Base-by-base conservation (phyloP, 352 stramenopile species). In the Globisporangium irregulare region DNA sequence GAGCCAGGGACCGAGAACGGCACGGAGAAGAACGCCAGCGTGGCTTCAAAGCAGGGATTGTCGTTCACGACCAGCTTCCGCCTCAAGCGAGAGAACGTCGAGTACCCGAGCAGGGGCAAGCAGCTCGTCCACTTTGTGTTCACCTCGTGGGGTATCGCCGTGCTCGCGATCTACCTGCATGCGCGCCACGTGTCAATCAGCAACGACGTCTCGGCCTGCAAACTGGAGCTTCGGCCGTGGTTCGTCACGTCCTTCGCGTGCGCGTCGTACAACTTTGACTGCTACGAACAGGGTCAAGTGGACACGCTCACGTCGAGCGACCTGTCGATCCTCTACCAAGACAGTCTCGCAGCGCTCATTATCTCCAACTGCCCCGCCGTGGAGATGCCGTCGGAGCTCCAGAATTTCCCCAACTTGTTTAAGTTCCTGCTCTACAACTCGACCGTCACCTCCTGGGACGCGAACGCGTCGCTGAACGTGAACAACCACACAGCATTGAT, bases 371-470 rank as follows among this genome's bases (percentile, higher is more conserved):
- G 75, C 34, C 73, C 67, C 12, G 68, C 64, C 22, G 55, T 82
- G 10, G 62, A 57, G 8, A 72, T 82, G 67, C 75, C 75, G 0
- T 1, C 67, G 0, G 55, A 65, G 25, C 54, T 82, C 20, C 73
- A 75, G 38, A 60, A 63, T 24, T 82, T 82, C 43, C 69, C 68
- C 1, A 68, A 72, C 14, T 20, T 82, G 34, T 65, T 78, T 62
- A 76, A 76, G 50, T 63, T 82, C 34, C 58, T 78, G 54, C 18
- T 82, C 15, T 82, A 79, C 68, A 82, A 82, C 61, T 73, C 70
- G 32, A 80, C 64, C 4, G 71, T 82, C 48, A 62, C 67, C 2
- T 60, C 48, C 12, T 80, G 75, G 73, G 50, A 72, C 20, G 7
- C 32, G 22, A 65, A 3, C 5, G 70, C 73, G 7, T 77, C 75